Conservation (phyloP, 495 filamentous ascomycete genomes). For the Penicillium waksmanii region DNA sequence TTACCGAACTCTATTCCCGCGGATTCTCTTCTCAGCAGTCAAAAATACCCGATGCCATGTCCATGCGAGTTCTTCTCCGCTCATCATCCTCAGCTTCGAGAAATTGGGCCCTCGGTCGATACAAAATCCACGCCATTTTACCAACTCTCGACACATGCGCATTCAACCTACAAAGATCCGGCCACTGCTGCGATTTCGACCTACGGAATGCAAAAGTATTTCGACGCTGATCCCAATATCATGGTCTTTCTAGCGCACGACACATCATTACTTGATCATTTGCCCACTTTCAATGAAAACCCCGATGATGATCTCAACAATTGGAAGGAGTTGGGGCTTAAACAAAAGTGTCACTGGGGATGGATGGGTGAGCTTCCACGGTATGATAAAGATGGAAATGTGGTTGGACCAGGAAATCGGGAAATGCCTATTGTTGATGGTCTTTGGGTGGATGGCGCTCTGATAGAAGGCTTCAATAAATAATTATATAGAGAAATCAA, state of each 20-base stretch:
- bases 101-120: neutral
- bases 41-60: neutral
- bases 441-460: slow-evolving; percentile 6
- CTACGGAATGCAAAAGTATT: neutral
- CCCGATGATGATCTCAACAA: slow-evolving; percentile 11
- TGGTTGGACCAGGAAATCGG: neutral
- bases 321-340: slow-evolving; percentile 5
- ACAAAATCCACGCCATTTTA: neutral
- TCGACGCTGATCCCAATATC: slow-evolving; percentile 9
- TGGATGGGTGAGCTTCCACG: slow-evolving; percentile 11
- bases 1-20: neutral
- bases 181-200: neutral
- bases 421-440: slow-evolving; percentile 6
- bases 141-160: neutral
- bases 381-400: slow-evolving; percentile 4
- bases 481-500: neutral
- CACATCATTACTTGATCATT: slow-evolving; percentile 4
- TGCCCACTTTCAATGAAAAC: slow-evolving; percentile 11
- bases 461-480: neutral
- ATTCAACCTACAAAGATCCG: neutral
- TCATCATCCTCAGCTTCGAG: neutral
- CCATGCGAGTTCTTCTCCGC: neutral
- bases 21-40: neutral
- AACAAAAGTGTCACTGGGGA: slow-evolving; percentile 14
- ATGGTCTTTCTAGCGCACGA: slow-evolving; percentile 14